Evolutionary conservation across 768 basidiomycete genomes (phyloP).

Genomic region (Leccinum barrowsii): DNA sequence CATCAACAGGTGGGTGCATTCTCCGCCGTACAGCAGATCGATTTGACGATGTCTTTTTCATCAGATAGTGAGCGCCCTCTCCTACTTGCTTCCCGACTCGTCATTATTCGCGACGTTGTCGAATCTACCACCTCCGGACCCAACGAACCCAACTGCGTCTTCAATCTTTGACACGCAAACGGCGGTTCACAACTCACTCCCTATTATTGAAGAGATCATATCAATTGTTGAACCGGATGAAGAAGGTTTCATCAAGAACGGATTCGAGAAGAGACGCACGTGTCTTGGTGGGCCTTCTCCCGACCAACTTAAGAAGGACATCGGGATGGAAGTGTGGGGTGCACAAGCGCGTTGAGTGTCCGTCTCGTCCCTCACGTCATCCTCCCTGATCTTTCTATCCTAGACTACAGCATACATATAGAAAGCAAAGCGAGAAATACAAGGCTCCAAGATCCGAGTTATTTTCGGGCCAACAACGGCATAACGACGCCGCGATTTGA

Average conservation of each 20-base stretch:
- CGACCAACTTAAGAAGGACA: conserved; percentile 57
- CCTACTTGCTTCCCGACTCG: conserved; percentile 73
- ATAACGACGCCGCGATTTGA: no score
- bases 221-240: conserved; percentile 62
- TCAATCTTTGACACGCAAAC: conserved; percentile 54
- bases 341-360: no score
- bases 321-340: no score
- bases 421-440: no score
- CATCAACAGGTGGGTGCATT: conserved; percentile 46
- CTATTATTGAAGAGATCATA: conserved; percentile 69
- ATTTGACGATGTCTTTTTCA: conserved; percentile 1
- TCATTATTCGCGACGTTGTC: conserved; percentile 58
- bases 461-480: no score
- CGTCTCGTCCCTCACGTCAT: no score
- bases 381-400: no score
- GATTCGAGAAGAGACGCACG: conserved; percentile 74
- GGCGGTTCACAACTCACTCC: conserved; percentile 67
- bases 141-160: conserved; percentile 67
- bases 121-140: conserved; percentile 67
- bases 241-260: conserved; percentile 53
- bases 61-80: conserved; percentile 66
- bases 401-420: no score
- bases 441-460: no score
- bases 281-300: conserved; percentile 67
- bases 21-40: neutral